Evolutionary conservation across 2,329 filamentous ascomycete genomes (phyloP), one percentile per base, ranked within the genome.

Genomic region (Trichoderma hamatum): DNA sequence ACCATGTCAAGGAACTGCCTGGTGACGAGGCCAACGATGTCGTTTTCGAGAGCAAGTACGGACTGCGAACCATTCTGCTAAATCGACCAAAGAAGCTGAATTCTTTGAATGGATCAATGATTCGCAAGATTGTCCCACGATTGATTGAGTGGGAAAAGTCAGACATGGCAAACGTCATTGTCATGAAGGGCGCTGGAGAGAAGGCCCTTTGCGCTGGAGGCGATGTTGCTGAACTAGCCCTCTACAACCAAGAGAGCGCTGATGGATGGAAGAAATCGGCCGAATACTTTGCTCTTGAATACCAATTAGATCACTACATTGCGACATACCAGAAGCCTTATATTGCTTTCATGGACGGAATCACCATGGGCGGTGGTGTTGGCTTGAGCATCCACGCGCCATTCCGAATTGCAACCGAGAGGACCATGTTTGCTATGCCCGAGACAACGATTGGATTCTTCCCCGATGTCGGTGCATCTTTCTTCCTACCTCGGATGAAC

Each of bases 391-490:
- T 97, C 64, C 96, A 99, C 81, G 95, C 96, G 2, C 96, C 96
- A 3, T 95, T 99, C 86, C 88, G 96, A 70, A 97, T 99, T 77
- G 96, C 96, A 46, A 99, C 96, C 3, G 96, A 99, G 82, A 91
- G 91, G 77, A 99, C 96, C 6, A 82, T 97, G 59, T 98, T 99
- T 76, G 94, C 96, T 74, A 99, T 99, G 96, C 96, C 96, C 34
- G 96, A 99, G 83, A 99, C 96, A 4, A 97, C 89, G 10, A 99
- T 99, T 77, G 96, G 96, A 49, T 97, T 98, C 85, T 99, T 99
- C 85, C 96, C 96, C 7, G 96, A 99, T 76, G 96, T 99, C 60
- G 96, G 96, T 71, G 96, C 91, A 36, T 96, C 93, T 13, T 99
- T 98, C 84, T 98, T 98, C 85, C 85, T 99, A 66, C 93, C 96